Base-by-base conservation (phyloP, 306 rosid genomes). In the Citrullus amarus region DNA sequence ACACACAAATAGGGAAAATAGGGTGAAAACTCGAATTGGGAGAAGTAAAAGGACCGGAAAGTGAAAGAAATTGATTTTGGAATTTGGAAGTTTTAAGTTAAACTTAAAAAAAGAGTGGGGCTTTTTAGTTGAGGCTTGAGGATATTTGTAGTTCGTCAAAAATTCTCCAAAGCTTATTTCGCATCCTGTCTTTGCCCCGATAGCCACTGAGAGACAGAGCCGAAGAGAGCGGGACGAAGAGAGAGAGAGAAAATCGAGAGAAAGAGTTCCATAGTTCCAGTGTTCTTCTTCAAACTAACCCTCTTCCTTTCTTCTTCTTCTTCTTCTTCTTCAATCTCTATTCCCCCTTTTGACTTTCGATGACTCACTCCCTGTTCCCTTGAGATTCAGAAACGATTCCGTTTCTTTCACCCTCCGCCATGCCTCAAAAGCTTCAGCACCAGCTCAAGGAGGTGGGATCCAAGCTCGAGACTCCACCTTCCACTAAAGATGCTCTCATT, bases 381-480 rank as follows among this genome's bases (percentile, higher is more conserved):
- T 84, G 83, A 84, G 74, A 84, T 44, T 44, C 9, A 25, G 9
- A 32, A 74, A 11, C 86, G 77, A 61, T 85, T 54, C 78, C 85
- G 84, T 84, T 46, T 81, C 48, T 79, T 36, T 75, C 55, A 30
- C 69, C 75, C 44, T 30, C 67, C 76, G 57, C 72, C 51, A 92
- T 95, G 97, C 83, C 93, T 43, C 86, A 84, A 75, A 87, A 89
- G 82, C 88, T 89, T 65, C 88, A 88, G 84, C 89, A 78, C 74
- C 99, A 84, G 84, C 98, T 96, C 69, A 90, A 81, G 91, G 99
- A 96, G 82, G 75, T 96, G 91, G 99, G 98, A 92, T 96, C 98
- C 85, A 96, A 90, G 91, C 93, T 96, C 57, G 86, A 87, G 6
- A 72, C 83, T 13, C 89, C 82, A 88, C 98, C 92, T 22, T 39